A percentile compares a stretch with the other conserved stretches of the same genome.
Conservation (phyloP, 352 stramenopile genomes). For the Phytophthora agathidicida region DNA sequence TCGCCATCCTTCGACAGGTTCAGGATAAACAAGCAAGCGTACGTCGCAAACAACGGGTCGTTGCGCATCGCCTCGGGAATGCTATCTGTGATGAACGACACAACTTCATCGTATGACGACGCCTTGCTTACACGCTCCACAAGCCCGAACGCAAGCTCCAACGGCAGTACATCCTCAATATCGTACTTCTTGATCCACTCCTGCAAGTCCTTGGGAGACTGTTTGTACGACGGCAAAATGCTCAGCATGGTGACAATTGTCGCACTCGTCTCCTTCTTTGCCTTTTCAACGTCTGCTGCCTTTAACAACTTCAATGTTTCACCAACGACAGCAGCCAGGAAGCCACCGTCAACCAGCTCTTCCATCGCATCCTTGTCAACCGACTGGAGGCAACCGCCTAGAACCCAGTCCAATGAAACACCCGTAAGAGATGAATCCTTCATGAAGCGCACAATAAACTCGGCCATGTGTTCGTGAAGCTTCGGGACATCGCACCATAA, state of each 20-base stretch:
- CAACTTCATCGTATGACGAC: conserved; percentile 54
- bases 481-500: conserved; percentile 87
- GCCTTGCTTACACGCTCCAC: conserved; percentile 50
- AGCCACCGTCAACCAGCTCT: conserved; percentile 74
- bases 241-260: conserved; percentile 65
- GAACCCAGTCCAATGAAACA: conserved; percentile 75
- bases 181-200: conserved; percentile 73
- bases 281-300: conserved; percentile 42
- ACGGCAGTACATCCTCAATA: conserved; percentile 56
- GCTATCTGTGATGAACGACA: conserved; percentile 61
- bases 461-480: conserved; percentile 75
- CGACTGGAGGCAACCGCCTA: conserved; percentile 50
- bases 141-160: conserved; percentile 67
- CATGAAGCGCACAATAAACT: conserved; percentile 76
- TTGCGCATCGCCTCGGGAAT: conserved; percentile 55
- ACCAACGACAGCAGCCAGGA: conserved; percentile 60
- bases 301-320: conserved; percentile 57
- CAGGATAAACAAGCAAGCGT: conserved; percentile 76
- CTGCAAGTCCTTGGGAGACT: conserved; percentile 56
- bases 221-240: conserved; percentile 61
- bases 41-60: conserved; percentile 65
- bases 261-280: conserved; percentile 52
- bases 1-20: conserved; percentile 54
- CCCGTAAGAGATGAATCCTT: conserved; percentile 59
- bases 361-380: conserved; percentile 66